These are phyloP conservation scores for Gremmenia infestans DNA, from an alignment of 2,329 filamentous ascomycete genomes.

Conservation along the genomic window DNA sequence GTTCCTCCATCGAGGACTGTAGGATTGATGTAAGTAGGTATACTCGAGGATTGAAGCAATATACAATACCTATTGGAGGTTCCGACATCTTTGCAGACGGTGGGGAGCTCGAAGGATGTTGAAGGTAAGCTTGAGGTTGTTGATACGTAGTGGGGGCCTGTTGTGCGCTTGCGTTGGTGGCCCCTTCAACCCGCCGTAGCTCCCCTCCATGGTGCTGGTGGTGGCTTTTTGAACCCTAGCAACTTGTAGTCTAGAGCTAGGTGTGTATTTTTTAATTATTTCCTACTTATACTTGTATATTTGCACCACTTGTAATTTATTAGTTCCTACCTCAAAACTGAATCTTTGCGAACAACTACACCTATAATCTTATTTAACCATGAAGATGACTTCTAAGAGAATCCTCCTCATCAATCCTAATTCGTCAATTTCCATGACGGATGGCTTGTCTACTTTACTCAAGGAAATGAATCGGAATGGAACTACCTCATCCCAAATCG, in stretches of 20 bases:
- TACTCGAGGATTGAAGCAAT: neutral
- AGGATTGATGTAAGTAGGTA: slow-evolving; percentile 17
- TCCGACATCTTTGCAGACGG: slow-evolving; percentile 30
- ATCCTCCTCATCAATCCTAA: slow-evolving; percentile 78
- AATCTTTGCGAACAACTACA: slow-evolving; percentile 11
- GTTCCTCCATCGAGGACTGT: slow-evolving; percentile 98
- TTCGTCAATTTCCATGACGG: slow-evolving; percentile 68
- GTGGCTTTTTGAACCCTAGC: neutral
- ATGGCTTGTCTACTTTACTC: slow-evolving; percentile 51
- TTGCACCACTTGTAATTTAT: too few species aligned
- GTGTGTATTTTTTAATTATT: too few species aligned
- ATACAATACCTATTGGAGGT: slow-evolving; percentile 32
- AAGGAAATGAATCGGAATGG: slow-evolving; percentile 31
- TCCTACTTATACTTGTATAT: too few species aligned
- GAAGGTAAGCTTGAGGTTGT: slow-evolving; percentile 16
- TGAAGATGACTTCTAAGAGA: slow-evolving; percentile 32
- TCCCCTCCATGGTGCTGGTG: slow-evolving; percentile 18
- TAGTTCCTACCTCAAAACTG: slow-evolving; percentile 8
- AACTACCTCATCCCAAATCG: slow-evolving; percentile 38
- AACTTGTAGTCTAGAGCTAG: too few species aligned
- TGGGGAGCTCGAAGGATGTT: slow-evolving; percentile 10
- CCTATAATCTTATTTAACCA: neutral
- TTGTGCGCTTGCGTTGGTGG: slow-evolving; percentile 12
- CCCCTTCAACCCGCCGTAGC: slow-evolving; percentile 7
- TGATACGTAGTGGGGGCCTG: slow-evolving; percentile 5